A percentile compares a stretch with the other conserved stretches of the same genome.
phyloP scores from a whole-genome alignment of 495 filamentous ascomycete species.

The Hypoxylon lienhwacheense region DNA sequence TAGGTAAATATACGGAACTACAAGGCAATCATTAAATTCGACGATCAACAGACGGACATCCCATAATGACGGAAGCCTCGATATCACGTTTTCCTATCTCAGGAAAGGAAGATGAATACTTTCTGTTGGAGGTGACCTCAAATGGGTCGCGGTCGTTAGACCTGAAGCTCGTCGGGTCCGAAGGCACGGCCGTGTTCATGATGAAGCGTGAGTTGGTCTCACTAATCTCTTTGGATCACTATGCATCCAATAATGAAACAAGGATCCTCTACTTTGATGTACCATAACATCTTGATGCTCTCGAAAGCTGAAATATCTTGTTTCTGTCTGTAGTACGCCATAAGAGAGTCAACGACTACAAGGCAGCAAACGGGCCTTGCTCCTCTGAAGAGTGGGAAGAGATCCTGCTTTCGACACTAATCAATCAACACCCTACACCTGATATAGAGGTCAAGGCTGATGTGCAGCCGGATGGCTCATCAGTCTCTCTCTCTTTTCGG shows the following conservation, averaged over 20 bases:
- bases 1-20: neutral
- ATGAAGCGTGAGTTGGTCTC: conserved; percentile 31
- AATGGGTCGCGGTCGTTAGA: conserved; percentile 37
- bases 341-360: conserved; percentile 37
- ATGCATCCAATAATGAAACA: conserved; percentile 1
- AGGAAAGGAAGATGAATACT: conserved; percentile 29
- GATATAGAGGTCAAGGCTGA: conserved; percentile 50
- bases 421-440: conserved; percentile 39
- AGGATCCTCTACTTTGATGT: conserved; percentile 19
- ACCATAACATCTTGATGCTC: conserved; percentile 2
- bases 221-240: conserved; percentile 1
- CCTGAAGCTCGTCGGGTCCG: conserved; percentile 35
- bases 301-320: conserved; percentile 18
- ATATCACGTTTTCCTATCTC: conserved; percentile 36
- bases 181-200: conserved; percentile 37
- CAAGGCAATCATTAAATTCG: neutral
- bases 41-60: neutral
- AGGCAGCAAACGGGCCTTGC: conserved; percentile 39
- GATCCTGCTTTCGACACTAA: conserved; percentile 45
- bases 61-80: conserved; percentile 25
- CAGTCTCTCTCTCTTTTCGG: conserved; percentile 46
- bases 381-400: conserved; percentile 49
- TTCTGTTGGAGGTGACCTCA: conserved; percentile 28
- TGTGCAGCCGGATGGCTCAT: conserved; percentile 33
- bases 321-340: conserved; percentile 35